A percentile compares a stretch with the other conserved stretches of the same genome.
Evolutionary conservation across 1,284 basidiomycete genomes (phyloP).

Genomic region (Microbotryomycetes sp.): DNA sequence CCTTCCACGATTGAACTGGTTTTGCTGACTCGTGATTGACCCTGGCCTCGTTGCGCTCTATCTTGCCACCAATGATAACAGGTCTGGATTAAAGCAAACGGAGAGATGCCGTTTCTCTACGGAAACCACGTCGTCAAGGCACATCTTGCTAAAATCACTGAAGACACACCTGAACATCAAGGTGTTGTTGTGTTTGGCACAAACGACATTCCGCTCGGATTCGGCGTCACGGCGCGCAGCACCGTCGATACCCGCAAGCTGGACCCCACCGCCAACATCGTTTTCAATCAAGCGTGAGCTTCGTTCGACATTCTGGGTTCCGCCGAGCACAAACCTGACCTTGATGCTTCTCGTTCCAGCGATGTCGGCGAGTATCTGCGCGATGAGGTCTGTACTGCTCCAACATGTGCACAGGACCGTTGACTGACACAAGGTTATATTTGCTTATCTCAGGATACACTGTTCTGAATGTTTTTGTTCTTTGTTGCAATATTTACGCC

Average conservation of each 20-base stretch:
- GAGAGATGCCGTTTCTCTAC: conserved; percentile 98
- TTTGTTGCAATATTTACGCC: conserved; percentile 38
- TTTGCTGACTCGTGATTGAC: neutral
- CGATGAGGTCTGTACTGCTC: conserved; percentile 61
- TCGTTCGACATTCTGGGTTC: neutral
- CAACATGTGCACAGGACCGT: too few species aligned
- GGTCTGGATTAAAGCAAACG: conserved; percentile 99
- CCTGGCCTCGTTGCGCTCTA: neutral
- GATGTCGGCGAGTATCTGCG: conserved; percentile 93
- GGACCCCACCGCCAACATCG: conserved; percentile 96
- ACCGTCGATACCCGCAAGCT: conserved; percentile 94
- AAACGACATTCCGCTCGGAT: conserved; percentile 88
- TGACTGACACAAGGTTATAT: too few species aligned
- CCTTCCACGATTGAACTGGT: neutral
- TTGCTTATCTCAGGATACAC: conserved; percentile 52
- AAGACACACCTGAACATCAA: conserved; percentile 98
- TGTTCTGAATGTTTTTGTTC: conserved; percentile 49
- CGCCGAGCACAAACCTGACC: conserved; percentile 1
- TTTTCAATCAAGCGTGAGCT: conserved; percentile 96
- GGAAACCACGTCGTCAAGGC: conserved; percentile 99
- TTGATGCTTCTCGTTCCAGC: conserved; percentile 44
- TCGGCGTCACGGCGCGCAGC: conserved; percentile 93
- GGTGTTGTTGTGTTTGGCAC: conserved; percentile 96
- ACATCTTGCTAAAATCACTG: conserved; percentile 96
- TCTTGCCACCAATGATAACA: conserved; percentile 38